Evolutionary conservation across 2,329 filamentous ascomycete genomes (phyloP), one percentile per base, ranked within the genome.

Genomic region (Fusarium austroafricanum): DNA sequence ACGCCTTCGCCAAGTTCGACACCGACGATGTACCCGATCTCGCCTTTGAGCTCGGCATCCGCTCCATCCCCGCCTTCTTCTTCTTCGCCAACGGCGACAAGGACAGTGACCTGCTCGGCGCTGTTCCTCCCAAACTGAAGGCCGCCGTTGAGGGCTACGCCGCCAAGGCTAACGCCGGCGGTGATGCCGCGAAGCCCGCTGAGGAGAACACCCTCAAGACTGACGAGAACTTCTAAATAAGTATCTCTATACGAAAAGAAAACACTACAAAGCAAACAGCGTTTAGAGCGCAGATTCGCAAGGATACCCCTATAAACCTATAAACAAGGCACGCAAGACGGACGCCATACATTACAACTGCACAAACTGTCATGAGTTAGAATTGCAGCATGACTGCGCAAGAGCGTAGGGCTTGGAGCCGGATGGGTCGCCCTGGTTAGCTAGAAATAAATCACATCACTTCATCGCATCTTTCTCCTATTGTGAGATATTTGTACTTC

Each of bases 1-100:
- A 84, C 47, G 81, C 82, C 66, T 89, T 89, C 66, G 85, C 84
- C 73, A 86, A 87, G 77, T 83, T 89, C 76, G 83, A 89, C 78
- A 86, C 86, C 74, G 87, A 89, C 76, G 77, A 80, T 43, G 81
- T 83, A 11, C 79, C 83, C 57, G 83, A 85, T 50, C 79, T 86
- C 20, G 83, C 86, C 53, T 73, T 75, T 15, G 78, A 82, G 64
- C 83, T 87, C 72, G 77, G 79, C 74, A 79, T 89, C 73, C 79
- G 81, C 26, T 83, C 84, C 73, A 86, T 89, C 80, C 87, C 87
- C 11, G 86, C 86, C 39, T 89, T 89, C 75, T 78, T 86, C 74
- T 84, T 88, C 79, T 88, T 89, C 77, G 82, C 85, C 77, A 80
- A 86, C 50, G 85, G 85, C 55, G 78, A 82, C 42, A 79, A 79